These are phyloP conservation scores for Cetraspora pellucida DNA, from an alignment of 192 early-diverging fungal species.

Conservation along the genomic window DNA sequence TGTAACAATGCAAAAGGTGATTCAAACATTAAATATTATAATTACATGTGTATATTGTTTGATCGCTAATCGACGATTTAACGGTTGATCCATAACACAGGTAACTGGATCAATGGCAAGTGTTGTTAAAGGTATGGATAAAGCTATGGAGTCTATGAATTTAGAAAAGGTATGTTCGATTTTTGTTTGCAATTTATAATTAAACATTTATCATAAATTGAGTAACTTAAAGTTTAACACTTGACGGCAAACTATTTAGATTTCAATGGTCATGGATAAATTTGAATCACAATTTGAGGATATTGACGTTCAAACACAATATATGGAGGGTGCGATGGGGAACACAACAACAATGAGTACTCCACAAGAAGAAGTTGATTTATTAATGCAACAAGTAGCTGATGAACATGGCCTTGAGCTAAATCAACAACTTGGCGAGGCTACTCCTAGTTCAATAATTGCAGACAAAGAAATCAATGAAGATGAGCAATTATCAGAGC, in stretches of 20 bases:
- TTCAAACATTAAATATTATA: neutral
- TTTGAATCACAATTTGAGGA: slow-evolving; percentile 98
- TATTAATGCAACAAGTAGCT: slow-evolving; percentile 94
- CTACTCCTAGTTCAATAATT: slow-evolving; percentile 48
- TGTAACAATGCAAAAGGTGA: slow-evolving; percentile 83
- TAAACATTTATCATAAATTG: neutral
- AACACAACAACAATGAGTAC: slow-evolving; percentile 84
- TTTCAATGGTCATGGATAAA: slow-evolving; percentile 97
- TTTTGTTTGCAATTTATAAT: neutral
- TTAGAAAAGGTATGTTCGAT: slow-evolving; percentile 75
- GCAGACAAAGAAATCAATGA: slow-evolving; percentile 45
- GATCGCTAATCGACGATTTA: neutral
- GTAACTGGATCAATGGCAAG: slow-evolving; percentile 82
- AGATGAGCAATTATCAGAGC: slow-evolving; percentile 38
- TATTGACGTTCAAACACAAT: slow-evolving; percentile 94
- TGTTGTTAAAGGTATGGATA: slow-evolving; percentile 93
- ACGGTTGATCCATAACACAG: slow-evolving; percentile 25
- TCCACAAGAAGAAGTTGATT: slow-evolving; percentile 90
- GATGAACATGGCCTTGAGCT: slow-evolving; percentile 95
- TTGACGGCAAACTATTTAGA: slow-evolving; percentile 48
- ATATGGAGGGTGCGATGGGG: slow-evolving; percentile 94
- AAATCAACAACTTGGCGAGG: slow-evolving; percentile 65
- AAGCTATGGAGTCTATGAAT: slow-evolving; percentile 93
- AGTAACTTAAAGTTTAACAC: neutral
- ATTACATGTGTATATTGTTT: neutral